Conservation (phyloP, 495 filamentous ascomycete species). For the Rostrohypoxylon terebratum region DNA sequence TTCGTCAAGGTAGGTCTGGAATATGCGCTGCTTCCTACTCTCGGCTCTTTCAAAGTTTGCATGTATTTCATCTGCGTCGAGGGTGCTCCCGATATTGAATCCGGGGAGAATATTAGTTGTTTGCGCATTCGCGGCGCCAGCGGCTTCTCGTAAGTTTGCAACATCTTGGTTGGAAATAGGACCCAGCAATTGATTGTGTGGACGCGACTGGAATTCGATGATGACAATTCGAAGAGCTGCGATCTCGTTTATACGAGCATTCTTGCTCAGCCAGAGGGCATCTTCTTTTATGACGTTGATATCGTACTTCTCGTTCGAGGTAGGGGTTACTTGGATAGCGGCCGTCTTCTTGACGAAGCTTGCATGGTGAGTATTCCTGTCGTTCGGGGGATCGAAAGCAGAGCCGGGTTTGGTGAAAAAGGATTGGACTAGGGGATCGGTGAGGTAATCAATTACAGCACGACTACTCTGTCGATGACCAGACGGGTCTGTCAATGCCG, state of each 20-base stretch:
- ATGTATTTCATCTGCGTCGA: conserved; percentile 63
- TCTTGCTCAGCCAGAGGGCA: conserved; percentile 83
- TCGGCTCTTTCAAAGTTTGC: conserved; percentile 67
- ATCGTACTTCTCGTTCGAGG: conserved; percentile 73
- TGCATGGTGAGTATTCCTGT: conserved; percentile 48
- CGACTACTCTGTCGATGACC: conserved; percentile 60
- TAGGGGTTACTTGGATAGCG: conserved; percentile 85
- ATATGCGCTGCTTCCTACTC: conserved; percentile 70
- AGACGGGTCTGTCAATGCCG: conserved; percentile 68
- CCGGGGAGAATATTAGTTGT: conserved; percentile 60
- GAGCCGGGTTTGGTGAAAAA: conserved; percentile 73
- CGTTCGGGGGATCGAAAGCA: conserved; percentile 69
- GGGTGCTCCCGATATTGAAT: conserved; percentile 54
- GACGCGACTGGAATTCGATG: conserved; percentile 84
- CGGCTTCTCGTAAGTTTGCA: conserved; percentile 72
- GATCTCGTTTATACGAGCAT: conserved; percentile 81
- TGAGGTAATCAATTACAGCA: conserved; percentile 71
- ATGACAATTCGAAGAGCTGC: conserved; percentile 82
- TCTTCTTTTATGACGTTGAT: conserved; percentile 87
- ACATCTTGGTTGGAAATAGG: conserved; percentile 76
- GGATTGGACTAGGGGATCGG: conserved; percentile 71
- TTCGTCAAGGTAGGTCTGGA: conserved; percentile 77
- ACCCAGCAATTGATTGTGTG: conserved; percentile 71
- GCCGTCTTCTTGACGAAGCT: conserved; percentile 89
- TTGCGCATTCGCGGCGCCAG: conserved; percentile 68